A percentile compares a stretch with the other conserved stretches of the same genome.
These are phyloP conservation scores for Fusarium fujikuroi DNA, from an alignment of 2,329 filamentous ascomycete genomes.

Conservation along the genomic window DNA sequence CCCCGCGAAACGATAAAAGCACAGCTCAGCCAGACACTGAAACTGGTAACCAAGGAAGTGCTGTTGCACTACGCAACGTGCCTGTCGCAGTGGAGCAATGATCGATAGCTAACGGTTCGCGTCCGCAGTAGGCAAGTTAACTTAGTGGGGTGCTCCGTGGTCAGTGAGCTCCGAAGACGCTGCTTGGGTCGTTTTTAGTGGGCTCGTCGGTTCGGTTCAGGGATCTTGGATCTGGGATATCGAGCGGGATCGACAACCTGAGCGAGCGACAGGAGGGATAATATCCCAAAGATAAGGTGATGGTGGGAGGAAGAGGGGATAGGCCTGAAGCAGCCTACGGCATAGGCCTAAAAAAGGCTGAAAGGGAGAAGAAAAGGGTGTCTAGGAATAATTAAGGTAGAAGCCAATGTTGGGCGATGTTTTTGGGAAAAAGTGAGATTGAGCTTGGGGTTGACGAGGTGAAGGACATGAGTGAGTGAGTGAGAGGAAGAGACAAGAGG, in stretches of 20 bases:
- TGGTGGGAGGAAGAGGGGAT: conserved; percentile 20
- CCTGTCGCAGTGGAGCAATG: conserved; percentile 34
- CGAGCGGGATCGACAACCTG: conserved; percentile 38
- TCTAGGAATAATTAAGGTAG: conserved; percentile 12
- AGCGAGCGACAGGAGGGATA: conserved; percentile 14
- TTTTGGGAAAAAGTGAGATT: conserved; percentile 14
- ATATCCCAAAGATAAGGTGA: conserved; percentile 30
- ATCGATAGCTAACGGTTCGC: conserved; percentile 37
- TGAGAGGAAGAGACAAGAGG: conserved; percentile 3
- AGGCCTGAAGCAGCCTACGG: conserved; percentile 11
- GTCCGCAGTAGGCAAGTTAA: conserved; percentile 30
- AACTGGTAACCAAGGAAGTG: conserved; percentile 38
- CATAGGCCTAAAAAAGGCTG: conserved; percentile 1
- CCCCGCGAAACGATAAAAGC: conserved; percentile 43
- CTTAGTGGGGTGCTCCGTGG: conserved; percentile 21
- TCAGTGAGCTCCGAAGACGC: conserved; percentile 27
- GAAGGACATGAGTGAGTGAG: conserved; percentile 1
- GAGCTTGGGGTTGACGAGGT: conserved; percentile 31
- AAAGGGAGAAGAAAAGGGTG: conserved; percentile 3
- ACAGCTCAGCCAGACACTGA: conserved; percentile 35
- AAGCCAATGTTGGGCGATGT: conserved; percentile 8
- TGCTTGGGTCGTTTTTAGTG: conserved; percentile 38
- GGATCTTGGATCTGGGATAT: conserved; percentile 40
- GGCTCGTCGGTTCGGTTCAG: conserved; percentile 29
- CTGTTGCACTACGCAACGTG: conserved; percentile 26